phyloP scores from a whole-genome alignment of 192 early-diverging fungal species.

The Dissophora globulifera region DNA sequence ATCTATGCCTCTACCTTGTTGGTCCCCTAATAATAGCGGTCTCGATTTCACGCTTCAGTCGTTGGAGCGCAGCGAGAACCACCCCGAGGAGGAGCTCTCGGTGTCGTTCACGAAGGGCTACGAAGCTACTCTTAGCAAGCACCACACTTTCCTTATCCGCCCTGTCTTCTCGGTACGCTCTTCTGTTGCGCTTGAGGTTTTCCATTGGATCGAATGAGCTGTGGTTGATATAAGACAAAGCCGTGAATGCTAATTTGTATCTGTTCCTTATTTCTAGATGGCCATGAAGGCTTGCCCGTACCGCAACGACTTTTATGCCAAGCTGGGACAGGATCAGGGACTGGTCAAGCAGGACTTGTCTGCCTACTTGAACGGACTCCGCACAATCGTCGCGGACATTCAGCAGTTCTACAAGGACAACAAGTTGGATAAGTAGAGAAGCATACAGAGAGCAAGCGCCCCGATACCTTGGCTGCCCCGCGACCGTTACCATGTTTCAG shows the following conservation, averaged over 20 bases:
- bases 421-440: slow-evolving; percentile 24
- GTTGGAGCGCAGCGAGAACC: slow-evolving; percentile 66
- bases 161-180: slow-evolving; percentile 70
- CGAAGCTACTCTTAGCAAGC: slow-evolving; percentile 72
- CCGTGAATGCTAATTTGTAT: too few species aligned
- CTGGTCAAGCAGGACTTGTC: slow-evolving; percentile 68
- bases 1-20: too few species aligned
- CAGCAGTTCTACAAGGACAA: slow-evolving; percentile 64
- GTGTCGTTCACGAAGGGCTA: slow-evolving; percentile 82
- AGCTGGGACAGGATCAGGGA: slow-evolving; percentile 75
- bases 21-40: slow-evolving; percentile 59
- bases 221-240: too few species aligned
- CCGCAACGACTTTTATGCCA: slow-evolving; percentile 88
- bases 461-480: too few species aligned
- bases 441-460: too few species aligned
- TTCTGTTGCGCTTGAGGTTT: not conserved
- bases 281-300: slow-evolving; percentile 95
- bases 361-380: slow-evolving; percentile 80
- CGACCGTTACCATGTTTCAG: too few species aligned
- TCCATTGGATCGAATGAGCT: not conserved
- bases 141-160: slow-evolving; percentile 76
- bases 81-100: slow-evolving; percentile 69
- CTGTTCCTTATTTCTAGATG: slow-evolving; percentile 53
- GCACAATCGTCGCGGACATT: slow-evolving; percentile 74
- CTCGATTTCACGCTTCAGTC: slow-evolving; percentile 82